Conservation (phyloP, 2,329 filamentous ascomycete species). For the Penicillium sp. region DNA sequence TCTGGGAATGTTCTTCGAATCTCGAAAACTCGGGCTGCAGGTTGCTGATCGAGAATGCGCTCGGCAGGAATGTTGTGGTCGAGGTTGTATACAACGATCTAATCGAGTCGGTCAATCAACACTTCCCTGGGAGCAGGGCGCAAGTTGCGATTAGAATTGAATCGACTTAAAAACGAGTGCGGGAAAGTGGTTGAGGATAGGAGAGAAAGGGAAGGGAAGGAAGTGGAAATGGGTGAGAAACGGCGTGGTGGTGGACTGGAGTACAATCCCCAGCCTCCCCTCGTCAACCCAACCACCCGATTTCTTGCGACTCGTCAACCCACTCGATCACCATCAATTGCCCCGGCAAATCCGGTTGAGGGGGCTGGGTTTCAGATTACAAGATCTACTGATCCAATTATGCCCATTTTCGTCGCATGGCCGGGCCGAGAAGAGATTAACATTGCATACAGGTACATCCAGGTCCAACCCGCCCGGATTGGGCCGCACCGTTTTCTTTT, state of each 20-base stretch:
- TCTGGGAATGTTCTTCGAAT: slow-evolving; percentile 12
- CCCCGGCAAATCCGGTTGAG: neutral
- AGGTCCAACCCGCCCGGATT: neutral
- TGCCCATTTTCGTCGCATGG: too few species aligned
- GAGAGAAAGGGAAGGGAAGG: slow-evolving; percentile 13
- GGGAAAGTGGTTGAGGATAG: slow-evolving; percentile 17
- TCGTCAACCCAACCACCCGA: slow-evolving; percentile 40
- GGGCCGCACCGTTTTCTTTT: neutral
- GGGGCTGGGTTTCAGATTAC: slow-evolving; percentile 28
- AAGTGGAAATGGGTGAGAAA: slow-evolving; percentile 5
- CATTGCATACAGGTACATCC: neutral
- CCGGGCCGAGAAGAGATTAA: neutral
- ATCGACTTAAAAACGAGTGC: slow-evolving; percentile 9
- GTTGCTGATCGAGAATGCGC: slow-evolving; percentile 10
- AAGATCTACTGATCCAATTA: neutral
- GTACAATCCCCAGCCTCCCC: slow-evolving; percentile 37
- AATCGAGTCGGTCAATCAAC: slow-evolving; percentile 15
- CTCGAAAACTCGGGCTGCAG: neutral
- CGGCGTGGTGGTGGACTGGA: slow-evolving; percentile 18
- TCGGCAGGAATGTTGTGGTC: slow-evolving; percentile 6
- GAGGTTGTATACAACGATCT: slow-evolving; percentile 18
- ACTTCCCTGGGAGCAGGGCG: neutral
- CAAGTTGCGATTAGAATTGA: slow-evolving; percentile 3
- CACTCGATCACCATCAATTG: slow-evolving; percentile 24
- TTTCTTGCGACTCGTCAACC: slow-evolving; percentile 26